Conservation (phyloP, 768 basidiomycete species). For the Lentinus brumalis region DNA sequence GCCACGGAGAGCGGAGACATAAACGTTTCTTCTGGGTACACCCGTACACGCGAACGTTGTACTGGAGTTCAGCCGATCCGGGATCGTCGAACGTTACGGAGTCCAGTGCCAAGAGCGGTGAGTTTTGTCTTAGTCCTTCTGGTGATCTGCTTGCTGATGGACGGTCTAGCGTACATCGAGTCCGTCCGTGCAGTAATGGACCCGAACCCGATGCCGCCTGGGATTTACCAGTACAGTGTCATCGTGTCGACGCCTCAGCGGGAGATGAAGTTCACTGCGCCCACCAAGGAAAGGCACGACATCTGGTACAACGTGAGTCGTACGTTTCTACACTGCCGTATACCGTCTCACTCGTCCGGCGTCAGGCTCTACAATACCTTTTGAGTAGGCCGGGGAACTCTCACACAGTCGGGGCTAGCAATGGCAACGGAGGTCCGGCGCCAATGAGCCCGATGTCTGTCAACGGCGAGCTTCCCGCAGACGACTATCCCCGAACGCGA, state of each 20-base stretch:
- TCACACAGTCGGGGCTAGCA: conserved; percentile 26
- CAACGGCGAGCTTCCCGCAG: conserved; percentile 39
- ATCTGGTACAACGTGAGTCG: conserved; percentile 88
- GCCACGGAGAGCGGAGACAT: conserved; percentile 87
- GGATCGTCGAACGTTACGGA: conserved; percentile 86
- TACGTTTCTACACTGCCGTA: conserved; percentile 7
- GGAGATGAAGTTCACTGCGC: conserved; percentile 99
- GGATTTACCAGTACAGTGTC: conserved; percentile 89
- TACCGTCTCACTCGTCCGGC: conserved; percentile 15
- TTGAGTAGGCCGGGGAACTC: conserved; percentile 65
- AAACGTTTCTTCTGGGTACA: conserved; percentile 99
- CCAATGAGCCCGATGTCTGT: conserved; percentile 34
- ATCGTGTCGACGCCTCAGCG: conserved; percentile 90
- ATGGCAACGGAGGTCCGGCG: conserved; percentile 10
- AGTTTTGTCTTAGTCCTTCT: conserved; percentile 35
- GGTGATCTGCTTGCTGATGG: conserved; percentile 4
- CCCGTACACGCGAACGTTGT: conserved; percentile 96
- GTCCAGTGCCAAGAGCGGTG: conserved; percentile 96
- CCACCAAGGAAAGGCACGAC: conserved; percentile 93
- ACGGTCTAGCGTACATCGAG: conserved; percentile 81
- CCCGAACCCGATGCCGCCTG: conserved; percentile 94
- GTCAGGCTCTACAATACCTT: conserved; percentile 88
- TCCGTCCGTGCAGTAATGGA: conserved; percentile 91
- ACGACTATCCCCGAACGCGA: conserved; percentile 43
- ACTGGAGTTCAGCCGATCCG: conserved; percentile 96